These are phyloP conservation scores for Leptographium galeiforme DNA, from an alignment of 2,329 filamentous ascomycete species.

Conservation along the genomic window DNA sequence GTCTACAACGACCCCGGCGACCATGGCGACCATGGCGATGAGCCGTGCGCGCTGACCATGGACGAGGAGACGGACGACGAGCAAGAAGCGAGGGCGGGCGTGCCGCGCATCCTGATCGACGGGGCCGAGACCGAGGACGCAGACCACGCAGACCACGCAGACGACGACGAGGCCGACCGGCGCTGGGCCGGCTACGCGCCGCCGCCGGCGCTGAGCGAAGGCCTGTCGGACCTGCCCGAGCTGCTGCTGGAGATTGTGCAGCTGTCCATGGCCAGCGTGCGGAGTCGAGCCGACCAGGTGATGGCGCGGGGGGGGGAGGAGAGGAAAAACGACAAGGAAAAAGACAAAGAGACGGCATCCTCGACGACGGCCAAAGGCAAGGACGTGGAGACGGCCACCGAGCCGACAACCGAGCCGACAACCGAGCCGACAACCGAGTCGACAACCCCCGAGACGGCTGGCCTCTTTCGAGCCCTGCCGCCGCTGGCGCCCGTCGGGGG, in stretches of 20 bases:
- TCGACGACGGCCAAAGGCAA: not conserved
- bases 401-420: too few relatives aligned
- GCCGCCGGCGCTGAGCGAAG: conserved; percentile 26
- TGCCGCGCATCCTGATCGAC: conserved; percentile 17
- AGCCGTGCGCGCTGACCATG: not conserved
- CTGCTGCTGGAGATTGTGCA: conserved; percentile 27
- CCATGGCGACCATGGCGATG: too few relatives aligned
- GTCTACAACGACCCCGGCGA: too few relatives aligned
- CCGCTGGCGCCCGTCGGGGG: not conserved
- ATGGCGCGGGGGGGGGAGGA: conserved; percentile 10
- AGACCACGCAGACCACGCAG: too few relatives aligned
- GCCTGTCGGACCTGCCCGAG: conserved; percentile 23
- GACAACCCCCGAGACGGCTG: too few relatives aligned
- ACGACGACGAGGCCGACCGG: conserved; percentile 1
- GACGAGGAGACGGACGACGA: conserved; percentile 2
- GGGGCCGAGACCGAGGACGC: not conserved
- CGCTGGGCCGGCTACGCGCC: conserved; percentile 32
- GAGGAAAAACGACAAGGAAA: not conserved
- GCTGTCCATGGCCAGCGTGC: conserved; percentile 32
- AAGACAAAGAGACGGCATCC: not conserved
- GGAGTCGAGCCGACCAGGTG: conserved; percentile 19
- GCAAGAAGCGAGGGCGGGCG: conserved; percentile 12
- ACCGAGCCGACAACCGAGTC: too few relatives aligned
- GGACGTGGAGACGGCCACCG: conserved; percentile 7
- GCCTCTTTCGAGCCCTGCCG: conserved; percentile 10